phyloP scores from a whole-genome alignment of 345 rosid genomes.

The Linum tenue region DNA sequence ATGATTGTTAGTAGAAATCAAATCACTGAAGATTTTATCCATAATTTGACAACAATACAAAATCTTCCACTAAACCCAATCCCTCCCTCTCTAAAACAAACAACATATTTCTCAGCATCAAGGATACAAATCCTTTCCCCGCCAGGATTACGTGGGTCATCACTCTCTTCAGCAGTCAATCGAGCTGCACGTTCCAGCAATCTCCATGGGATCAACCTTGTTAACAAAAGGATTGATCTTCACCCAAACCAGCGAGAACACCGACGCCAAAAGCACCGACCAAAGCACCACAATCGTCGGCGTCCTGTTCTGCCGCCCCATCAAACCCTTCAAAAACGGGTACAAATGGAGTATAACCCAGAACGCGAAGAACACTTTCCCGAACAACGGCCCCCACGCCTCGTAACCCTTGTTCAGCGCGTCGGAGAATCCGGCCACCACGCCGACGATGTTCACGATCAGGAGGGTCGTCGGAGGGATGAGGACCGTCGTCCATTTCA shows the following conservation, averaged over 20 bases:
- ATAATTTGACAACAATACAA: too few relatives aligned
- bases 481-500: constrained; percentile 89
- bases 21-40: too few relatives aligned
- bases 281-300: constrained; percentile 90
- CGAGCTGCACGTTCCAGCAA: constrained; percentile 52
- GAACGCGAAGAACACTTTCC: constrained; percentile 85
- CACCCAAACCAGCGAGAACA: constrained; percentile 95
- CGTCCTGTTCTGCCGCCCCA: constrained; percentile 95
- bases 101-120: background rate
- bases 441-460: too few relatives aligned
- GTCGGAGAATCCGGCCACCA: constrained; percentile 90
- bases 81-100: background rate
- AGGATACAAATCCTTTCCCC: background rate
- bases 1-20: too few relatives aligned
- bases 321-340: constrained; percentile 98
- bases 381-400: constrained; percentile 97
- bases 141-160: background rate
- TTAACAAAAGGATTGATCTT: constrained; percentile 73
- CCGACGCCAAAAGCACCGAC: constrained; percentile 92
- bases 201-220: constrained; percentile 16
- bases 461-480: constrained; percentile 89
- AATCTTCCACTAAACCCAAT: background rate
- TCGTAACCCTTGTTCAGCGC: constrained; percentile 95
- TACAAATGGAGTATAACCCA: constrained; percentile 97
- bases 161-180: constrained; percentile 89